Evolutionary conservation across 1,139 yeast species (phyloP), one percentile per base, ranked within the genome.

Genomic region (Geotrichum cucujoidarum): DNA sequence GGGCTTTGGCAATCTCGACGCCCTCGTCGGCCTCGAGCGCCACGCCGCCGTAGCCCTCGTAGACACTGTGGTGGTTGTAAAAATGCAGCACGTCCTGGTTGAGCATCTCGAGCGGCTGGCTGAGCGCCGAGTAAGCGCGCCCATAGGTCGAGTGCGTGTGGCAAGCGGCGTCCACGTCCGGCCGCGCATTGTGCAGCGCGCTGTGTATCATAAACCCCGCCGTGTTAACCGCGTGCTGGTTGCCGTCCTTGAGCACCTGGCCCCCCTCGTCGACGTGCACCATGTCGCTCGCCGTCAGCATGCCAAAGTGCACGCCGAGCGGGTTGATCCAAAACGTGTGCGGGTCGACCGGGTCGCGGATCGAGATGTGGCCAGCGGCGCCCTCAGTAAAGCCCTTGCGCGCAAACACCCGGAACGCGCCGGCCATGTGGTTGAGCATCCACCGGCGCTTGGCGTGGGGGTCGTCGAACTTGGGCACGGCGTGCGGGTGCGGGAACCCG

Each of bases 121-220:
- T 92, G 60, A 84, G 80, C 0, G 84, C 72, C 10, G 87, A 77
- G 67, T 78, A 85, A 0, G 95, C 84, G 61, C 83, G 83, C 45
- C 95, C 95, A 60, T 78, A 76, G 30, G 75, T 69, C 2, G 90
- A 81, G 59, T 85, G 95, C 7, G 89, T 76, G 64, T 85, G 95
- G 61, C 92, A 83, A 2, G 94, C 94, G 20, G 94, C 92, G 57
- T 79, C 71, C 17, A 85, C 82, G 57, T 85, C 90, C 1, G 90
- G 92, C 53, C 94, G 74, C 6, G 87, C 84, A 60, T 74, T 75
- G 68, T 85, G 95, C 32, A 85, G 63, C 16, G 86, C 89, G 1
- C 85, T 78, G 60, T 85, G 95, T 65, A 85, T 85, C 53, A 80
- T 78, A 69, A 84, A 85, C 0, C 95, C 95, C 1, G 95, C 94